Evolutionary conservation across 805 yeast genomes (phyloP).

Genomic region (Kluyveromyces starmeri): DNA sequence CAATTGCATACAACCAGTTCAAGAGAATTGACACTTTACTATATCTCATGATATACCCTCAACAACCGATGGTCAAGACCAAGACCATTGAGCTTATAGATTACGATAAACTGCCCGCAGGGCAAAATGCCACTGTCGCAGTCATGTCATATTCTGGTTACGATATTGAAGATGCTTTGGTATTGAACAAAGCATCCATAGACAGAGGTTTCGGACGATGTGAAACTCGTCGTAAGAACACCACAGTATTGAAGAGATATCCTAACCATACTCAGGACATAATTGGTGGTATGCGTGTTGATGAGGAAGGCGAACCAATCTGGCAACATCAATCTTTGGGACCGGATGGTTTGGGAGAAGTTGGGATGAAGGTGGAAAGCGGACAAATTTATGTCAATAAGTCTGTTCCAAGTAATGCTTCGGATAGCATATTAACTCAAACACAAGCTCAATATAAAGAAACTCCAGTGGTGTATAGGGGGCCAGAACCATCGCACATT

Average conservation of each 20-base stretch:
- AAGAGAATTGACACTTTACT: conserved; percentile 89
- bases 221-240: conserved; percentile 87
- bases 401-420: conserved; percentile 80
- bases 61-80: conserved; percentile 98
- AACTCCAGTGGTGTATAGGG: conserved; percentile 84
- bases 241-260: conserved; percentile 81
- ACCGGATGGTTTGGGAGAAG: conserved; percentile 94
- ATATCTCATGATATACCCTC: conserved; percentile 96
- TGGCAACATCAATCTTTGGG: conserved; percentile 84
- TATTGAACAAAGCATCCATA: conserved; percentile 82
- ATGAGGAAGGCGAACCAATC: conserved; percentile 70
- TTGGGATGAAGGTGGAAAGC: conserved; percentile 80
- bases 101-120: conserved; percentile 95
- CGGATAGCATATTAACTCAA: conserved; percentile 38
- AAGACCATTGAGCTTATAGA: conserved; percentile 92
- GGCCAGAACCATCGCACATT: conserved; percentile 90
- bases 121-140: conserved; percentile 97
- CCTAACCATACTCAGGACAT: conserved; percentile 91
- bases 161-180: conserved; percentile 98
- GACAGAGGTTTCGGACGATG: conserved; percentile 98
- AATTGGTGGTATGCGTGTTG: conserved; percentile 84
- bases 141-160: conserved; percentile 99
- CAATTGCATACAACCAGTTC: conserved; percentile 95
- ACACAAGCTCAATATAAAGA: conserved; percentile 61
- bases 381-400: conserved; percentile 94